phyloP scores from a whole-genome alignment of 208 protist genomes.

The Naegleria fowleri region DNA sequence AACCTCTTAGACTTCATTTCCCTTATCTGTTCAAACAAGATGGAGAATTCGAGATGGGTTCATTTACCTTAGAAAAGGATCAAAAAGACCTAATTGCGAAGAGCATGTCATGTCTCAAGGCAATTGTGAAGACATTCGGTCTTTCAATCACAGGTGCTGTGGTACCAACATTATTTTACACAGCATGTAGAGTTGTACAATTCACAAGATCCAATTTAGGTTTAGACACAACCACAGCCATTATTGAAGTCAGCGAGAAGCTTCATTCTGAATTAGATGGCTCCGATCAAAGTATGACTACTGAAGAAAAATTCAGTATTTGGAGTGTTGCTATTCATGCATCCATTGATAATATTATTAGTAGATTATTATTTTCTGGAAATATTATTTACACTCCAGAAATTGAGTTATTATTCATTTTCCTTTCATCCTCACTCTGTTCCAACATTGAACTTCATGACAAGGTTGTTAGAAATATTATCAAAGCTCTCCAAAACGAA shows the following conservation, averaged over 20 bases:
- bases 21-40: constrained; percentile 3
- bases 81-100: neutral
- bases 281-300: neutral
- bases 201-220: neutral
- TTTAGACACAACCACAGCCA: neutral
- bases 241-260: neutral
- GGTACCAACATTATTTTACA: neutral
- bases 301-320: neutral
- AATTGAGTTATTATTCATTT: constrained; percentile 1
- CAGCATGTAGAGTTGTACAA: neutral
- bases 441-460: neutral
- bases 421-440: neutral
- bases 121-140: neutral
- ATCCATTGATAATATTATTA: neutral
- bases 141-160: neutral
- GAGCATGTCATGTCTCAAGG: neutral
- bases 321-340: neutral
- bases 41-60: neutral
- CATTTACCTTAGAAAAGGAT: neutral
- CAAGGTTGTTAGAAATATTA: neutral
- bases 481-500: neutral
- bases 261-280: neutral
- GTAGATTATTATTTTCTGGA: neutral
- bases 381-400: neutral
- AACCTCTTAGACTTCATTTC: constrained; percentile 13